Conservation (phyloP, 352 stramenopile genomes). For the Phytophthora brassicae region DNA sequence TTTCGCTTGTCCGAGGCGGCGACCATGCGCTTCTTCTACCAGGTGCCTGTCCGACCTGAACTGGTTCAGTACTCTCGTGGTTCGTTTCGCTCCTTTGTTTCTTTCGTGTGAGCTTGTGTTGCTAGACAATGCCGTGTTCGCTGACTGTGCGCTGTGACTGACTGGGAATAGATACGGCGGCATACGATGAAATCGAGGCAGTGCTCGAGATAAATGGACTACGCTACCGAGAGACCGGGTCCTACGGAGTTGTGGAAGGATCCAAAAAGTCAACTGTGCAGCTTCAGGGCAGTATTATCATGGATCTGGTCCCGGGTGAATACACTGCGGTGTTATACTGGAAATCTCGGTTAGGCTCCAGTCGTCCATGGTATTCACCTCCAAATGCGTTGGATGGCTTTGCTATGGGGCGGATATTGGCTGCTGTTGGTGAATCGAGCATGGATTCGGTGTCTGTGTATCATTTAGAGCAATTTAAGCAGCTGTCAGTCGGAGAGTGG, state of each 20-base stretch:
- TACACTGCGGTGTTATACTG: constrained; percentile 63
- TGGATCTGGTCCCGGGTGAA: constrained; percentile 66
- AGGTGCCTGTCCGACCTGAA: constrained; percentile 64
- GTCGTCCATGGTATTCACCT: constrained; percentile 63
- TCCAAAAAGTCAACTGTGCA: constrained; percentile 55
- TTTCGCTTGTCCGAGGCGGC: constrained; percentile 52
- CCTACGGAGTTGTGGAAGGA: constrained; percentile 57
- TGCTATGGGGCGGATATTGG: constrained; percentile 62
- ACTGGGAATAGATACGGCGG: constrained; percentile 39
- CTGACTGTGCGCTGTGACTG: constrained; percentile 21
- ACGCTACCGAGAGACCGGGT: constrained; percentile 69
- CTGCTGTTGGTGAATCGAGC: constrained; percentile 48
- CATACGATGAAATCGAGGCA: constrained; percentile 63
- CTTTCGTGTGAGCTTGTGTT: background rate
- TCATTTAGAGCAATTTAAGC: constrained; percentile 42
- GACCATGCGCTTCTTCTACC: constrained; percentile 71
- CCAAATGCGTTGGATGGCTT: constrained; percentile 67
- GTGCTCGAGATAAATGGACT: constrained; percentile 65
- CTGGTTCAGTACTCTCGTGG: constrained; percentile 52
- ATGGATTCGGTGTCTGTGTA: constrained; percentile 62
- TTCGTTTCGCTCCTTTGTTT: constrained; percentile 26
- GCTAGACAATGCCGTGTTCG: background rate
- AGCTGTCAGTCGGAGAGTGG: constrained; percentile 44
- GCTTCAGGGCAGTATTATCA: constrained; percentile 61
- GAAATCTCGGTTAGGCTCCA: constrained; percentile 50